These are phyloP conservation scores for Thalassiosira mediterranea DNA, from an alignment of 352 stramenopile species.

Conservation along the genomic window DNA sequence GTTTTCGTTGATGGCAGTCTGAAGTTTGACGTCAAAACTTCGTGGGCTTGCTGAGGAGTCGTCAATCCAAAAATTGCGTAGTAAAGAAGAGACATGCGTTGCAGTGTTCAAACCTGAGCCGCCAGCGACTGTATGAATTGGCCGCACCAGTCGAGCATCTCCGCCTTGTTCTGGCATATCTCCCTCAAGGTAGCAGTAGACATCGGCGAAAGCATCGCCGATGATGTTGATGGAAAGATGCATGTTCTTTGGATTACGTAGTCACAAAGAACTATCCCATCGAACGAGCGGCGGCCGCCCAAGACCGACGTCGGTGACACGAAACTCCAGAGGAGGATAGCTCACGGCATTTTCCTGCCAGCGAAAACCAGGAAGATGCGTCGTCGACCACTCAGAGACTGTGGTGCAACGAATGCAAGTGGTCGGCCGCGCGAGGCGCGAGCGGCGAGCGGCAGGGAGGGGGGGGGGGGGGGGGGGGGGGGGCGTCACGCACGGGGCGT, in stretches of 20 bases:
- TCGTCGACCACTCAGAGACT: no score
- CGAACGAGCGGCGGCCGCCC: no score
- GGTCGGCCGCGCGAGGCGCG: no score
- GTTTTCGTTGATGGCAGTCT: slow-evolving; percentile 75
- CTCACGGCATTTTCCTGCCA: no score
- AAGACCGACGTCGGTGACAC: no score
- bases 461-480: no score
- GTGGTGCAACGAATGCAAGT: no score
- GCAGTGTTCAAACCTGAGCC: slow-evolving; percentile 72
- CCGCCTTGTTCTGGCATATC: slow-evolving; percentile 57
- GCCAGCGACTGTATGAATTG: slow-evolving; percentile 62
- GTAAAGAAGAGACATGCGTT: slow-evolving; percentile 66
- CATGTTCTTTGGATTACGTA: no score
- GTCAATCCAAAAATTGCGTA: slow-evolving; percentile 38
- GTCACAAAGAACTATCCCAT: no score
- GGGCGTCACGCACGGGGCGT: no score
- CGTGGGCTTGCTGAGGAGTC: not conserved
- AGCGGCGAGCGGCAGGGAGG: no score
- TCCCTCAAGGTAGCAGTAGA: slow-evolving; percentile 66
- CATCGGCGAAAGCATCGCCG: slow-evolving; percentile 76
- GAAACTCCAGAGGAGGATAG: not conserved
- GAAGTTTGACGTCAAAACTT: slow-evolving; percentile 52
- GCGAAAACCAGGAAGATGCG: no score
- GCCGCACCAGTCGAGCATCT: slow-evolving; percentile 59
- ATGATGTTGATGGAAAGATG: slow-evolving; percentile 59